Conservation (phyloP, 306 rosid genomes). For the Gillenia trifoliata region DNA sequence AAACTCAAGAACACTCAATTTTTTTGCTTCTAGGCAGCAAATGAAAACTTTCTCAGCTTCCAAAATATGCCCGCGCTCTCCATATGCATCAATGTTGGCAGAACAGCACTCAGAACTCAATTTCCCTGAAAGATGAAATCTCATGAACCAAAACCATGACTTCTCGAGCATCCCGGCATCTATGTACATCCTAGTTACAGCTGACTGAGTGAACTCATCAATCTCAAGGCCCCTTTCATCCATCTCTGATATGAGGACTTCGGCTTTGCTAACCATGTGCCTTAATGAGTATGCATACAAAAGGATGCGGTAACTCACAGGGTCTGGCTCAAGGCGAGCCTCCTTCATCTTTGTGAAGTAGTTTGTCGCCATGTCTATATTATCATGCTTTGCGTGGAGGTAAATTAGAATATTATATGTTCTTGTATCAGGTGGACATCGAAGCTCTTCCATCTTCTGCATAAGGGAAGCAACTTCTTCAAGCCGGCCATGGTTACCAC, state of each 20-base stretch:
- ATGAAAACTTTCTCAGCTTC: constrained; percentile 76
- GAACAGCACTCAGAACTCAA: constrained; percentile 70
- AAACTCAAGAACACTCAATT: constrained; percentile 59
- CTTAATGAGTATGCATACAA: constrained; percentile 64
- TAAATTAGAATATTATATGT: constrained; percentile 76
- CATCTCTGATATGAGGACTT: constrained; percentile 62
- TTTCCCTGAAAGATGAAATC: constrained; percentile 55
- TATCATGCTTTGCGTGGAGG: constrained; percentile 42
- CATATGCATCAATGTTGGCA: constrained; percentile 77
- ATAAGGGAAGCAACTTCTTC: constrained; percentile 47
- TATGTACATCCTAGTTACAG: constrained; percentile 73
- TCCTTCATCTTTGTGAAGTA: constrained; percentile 58
- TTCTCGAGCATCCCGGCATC: constrained; percentile 52
- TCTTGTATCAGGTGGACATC: constrained; percentile 55
- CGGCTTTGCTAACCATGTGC: constrained; percentile 58
- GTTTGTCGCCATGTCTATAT: constrained; percentile 47
- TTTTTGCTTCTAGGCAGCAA: constrained; percentile 61
- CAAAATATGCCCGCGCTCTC: constrained; percentile 49
- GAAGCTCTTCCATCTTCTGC: constrained; percentile 68
- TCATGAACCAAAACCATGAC: constrained; percentile 73
- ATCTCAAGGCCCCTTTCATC: constrained; percentile 57
- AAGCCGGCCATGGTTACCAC: constrained; percentile 55
- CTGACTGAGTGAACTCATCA: constrained; percentile 75
- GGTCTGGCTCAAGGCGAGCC: constrained; percentile 51
- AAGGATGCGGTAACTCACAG: constrained; percentile 71